These are phyloP conservation scores for Cinnamomum micranthum DNA, from an alignment of 164 flowering plant genomes.

Conservation along the genomic window DNA sequence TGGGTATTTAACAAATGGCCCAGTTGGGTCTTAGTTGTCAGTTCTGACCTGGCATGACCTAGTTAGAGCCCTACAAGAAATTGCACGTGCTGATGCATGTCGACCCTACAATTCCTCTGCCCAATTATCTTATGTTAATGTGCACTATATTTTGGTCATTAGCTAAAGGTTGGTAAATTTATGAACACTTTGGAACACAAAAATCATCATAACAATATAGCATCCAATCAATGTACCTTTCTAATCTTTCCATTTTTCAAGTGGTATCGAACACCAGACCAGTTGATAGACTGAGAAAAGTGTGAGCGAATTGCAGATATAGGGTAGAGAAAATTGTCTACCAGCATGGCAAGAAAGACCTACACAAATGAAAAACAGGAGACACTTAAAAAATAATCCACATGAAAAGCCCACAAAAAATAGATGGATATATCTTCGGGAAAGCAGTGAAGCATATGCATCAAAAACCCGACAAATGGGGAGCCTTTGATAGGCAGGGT, in stretches of 20 bases:
- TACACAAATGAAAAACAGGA: conserved; percentile 25
- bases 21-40: too few species aligned
- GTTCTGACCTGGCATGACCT: too few species aligned
- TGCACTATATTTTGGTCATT: too few species aligned
- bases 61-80: too few species aligned
- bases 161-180: neutral
- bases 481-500: neutral
- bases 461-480: neutral
- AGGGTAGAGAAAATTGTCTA: conserved; percentile 86
- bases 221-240: conserved; percentile 44
- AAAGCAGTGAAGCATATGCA: neutral
- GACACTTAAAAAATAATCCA: neutral
- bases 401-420: neutral
- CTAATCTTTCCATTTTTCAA: conserved; percentile 80
- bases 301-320: conserved; percentile 83
- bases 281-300: conserved; percentile 83
- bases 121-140: too few species aligned
- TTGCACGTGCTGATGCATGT: too few species aligned
- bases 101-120: too few species aligned
- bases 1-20: too few species aligned
- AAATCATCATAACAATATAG: neutral
- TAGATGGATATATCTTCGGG: neutral
- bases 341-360: conserved; percentile 89
- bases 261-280: conserved; percentile 93
- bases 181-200: neutral